Evolutionary conservation across 192 early-diverging fungal genomes (phyloP), one percentile per base, ranked within the genome.

Genomic region (Funneliformis mosseae): DNA sequence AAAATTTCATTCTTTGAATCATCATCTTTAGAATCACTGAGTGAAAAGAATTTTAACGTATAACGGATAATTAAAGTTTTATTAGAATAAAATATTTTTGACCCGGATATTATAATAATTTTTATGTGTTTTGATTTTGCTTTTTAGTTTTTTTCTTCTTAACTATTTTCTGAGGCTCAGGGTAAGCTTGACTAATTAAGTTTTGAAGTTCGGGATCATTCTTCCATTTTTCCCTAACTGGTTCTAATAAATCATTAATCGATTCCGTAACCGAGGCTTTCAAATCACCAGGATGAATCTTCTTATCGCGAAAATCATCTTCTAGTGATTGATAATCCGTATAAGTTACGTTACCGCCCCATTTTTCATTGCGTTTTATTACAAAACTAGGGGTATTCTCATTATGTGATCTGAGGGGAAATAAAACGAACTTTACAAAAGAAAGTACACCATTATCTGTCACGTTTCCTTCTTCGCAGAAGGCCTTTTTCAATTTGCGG

Each of bases 391-490:
- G 85, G 12, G 79, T 82, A 43, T 84, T 78, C 18, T 79, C 85
- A 74, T 90, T 88, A 78, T 96, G 91, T n/a, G 89, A 89, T 72
- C 90, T 89, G 69, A 95, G 84, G 28, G 98, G 97, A 88, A 99
- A 96, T 64, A 96, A 90, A 74, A 99, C 98, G 23, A 86, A 84
- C 83, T 96, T 94, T 82, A 95, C 86, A 86, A 99, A 99, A 46
- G 93, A 85, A 81, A 99, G 86, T 59, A 98, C 87, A 46, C 97
- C 97, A 87, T 99, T 99, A 75, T 96, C 92, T 16, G 88, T 86
- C 48, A 98, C 87, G 80, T 97, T 98, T 60, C 97, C 96, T 85
- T 95, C 95, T 85, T 98, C 97, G 85, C 98, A 99, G 86, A 97
- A 98, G 61, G 98, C 96, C 87, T 95, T 96, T 81, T 91, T 92